Percentiles rank a stretch among this genome's conserved stretches.
phyloP scores from a whole-genome alignment of 2,329 filamentous ascomycete species.

The Sarocladium kiliense region DNA sequence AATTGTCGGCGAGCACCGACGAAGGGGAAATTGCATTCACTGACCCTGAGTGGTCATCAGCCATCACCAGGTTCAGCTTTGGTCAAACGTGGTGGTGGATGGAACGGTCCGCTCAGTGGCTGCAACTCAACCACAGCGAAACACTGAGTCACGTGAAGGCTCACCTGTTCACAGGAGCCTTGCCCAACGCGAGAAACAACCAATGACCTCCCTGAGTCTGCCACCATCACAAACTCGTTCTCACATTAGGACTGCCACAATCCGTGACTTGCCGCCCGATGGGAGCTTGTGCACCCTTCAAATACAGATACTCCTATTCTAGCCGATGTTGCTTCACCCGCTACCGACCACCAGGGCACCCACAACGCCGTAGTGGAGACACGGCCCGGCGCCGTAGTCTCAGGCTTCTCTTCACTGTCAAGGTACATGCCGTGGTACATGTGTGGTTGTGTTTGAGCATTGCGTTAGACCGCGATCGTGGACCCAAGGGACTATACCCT shows the following conservation, averaged over 20 bases:
- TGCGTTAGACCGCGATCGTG: too few relatives aligned
- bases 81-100: too few relatives aligned
- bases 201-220: neutral
- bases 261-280: neutral
- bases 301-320: neutral
- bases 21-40: neutral
- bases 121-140: too few relatives aligned
- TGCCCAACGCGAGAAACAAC: neutral
- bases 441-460: too few relatives aligned
- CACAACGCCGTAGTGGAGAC: neutral
- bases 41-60: neutral
- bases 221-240: neutral
- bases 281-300: neutral
- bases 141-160: neutral
- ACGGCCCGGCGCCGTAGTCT: neutral
- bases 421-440: too few relatives aligned
- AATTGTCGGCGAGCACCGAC: neutral
- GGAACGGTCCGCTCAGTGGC: too few relatives aligned
- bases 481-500: too few relatives aligned
- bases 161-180: neutral
- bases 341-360: neutral
- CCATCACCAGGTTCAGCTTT: neutral
- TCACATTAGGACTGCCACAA: neutral
- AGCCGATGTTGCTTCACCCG: too few relatives aligned
- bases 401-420: neutral